Percentiles rank a stretch among this genome's conserved stretches.
Conservation (phyloP, 176 grass and related monocot species). For the Phragmites australis region DNA sequence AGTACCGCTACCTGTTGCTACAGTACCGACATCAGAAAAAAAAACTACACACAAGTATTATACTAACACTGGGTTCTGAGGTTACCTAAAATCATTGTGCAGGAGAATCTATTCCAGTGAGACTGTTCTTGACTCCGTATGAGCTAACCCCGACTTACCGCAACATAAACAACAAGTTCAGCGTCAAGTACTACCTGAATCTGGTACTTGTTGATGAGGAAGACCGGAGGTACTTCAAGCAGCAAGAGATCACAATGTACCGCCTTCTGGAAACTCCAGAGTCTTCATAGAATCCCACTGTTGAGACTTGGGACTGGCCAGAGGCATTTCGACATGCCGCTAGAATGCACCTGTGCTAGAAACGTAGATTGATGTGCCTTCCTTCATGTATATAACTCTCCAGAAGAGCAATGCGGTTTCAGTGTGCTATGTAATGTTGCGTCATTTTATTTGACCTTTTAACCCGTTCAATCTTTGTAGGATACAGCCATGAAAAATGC, state of each 20-base stretch:
- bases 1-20: too few relatives aligned
- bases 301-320: neutral
- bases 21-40: too few relatives aligned
- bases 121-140: constrained; percentile 74
- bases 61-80: neutral
- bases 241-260: constrained; percentile 90
- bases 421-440: neutral
- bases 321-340: neutral
- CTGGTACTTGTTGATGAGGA: constrained; percentile 96
- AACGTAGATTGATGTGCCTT: neutral
- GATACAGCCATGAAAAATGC: neutral
- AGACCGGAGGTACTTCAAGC: constrained; percentile 96
- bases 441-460: neutral
- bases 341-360: neutral
- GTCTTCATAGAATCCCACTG: constrained; percentile 12
- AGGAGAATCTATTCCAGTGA: constrained; percentile 76
- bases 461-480: neutral
- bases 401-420: constrained; percentile 11
- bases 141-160: constrained; percentile 58
- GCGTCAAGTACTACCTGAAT: constrained; percentile 94
- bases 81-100: neutral
- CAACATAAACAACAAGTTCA: constrained; percentile 96
- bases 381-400: constrained; percentile 33
- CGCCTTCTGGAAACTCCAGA: constrained; percentile 43
- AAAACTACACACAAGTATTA: too few relatives aligned